A percentile compares a stretch with the other conserved stretches of the same genome.
phyloP scores from a whole-genome alignment of 352 stramenopile genomes.

The Pythium dissimile region DNA sequence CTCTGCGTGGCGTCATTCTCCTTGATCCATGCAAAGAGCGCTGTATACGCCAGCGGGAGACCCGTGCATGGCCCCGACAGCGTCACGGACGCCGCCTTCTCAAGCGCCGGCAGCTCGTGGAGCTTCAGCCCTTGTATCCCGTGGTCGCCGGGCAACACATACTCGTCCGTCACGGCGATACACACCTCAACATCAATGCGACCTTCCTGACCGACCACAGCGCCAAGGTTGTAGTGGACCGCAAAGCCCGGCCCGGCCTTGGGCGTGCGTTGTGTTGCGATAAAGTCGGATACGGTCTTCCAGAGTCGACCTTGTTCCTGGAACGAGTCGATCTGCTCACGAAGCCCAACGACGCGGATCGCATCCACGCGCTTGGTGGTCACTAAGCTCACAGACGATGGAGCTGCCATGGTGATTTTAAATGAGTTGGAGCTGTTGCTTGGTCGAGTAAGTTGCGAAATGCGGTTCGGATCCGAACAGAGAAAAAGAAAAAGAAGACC shows the following conservation, averaged over 20 bases:
- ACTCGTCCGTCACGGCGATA: not conserved
- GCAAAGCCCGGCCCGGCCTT: not conserved
- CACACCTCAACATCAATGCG: conserved; percentile 6
- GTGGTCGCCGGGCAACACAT: not conserved
- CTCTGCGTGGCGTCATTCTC: not conserved
- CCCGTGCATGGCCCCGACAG: not conserved
- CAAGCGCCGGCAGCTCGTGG: not conserved
- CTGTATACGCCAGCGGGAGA: not conserved
- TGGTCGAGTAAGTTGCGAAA: too few relatives aligned
- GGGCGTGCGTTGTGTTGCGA: not conserved
- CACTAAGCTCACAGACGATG: not conserved
- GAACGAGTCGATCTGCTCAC: conserved; percentile 4
- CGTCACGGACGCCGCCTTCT: not conserved
- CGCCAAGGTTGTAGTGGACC: conserved; percentile 3
- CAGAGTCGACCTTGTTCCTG: not conserved
- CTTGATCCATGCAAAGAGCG: conserved; percentile 4
- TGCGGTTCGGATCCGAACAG: too few relatives aligned
- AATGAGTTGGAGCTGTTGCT: too few relatives aligned
- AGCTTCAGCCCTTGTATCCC: not conserved
- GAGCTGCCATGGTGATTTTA: too few relatives aligned
- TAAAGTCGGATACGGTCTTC: not conserved
- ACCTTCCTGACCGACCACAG: not conserved
- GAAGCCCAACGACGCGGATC: not conserved
- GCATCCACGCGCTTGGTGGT: not conserved
- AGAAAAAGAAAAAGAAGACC: too few relatives aligned